A percentile compares a stretch with the other conserved stretches of the same genome.
phyloP scores from a whole-genome alignment of 1,284 basidiomycete genomes.

The Sanguinoderma infundibulare region DNA sequence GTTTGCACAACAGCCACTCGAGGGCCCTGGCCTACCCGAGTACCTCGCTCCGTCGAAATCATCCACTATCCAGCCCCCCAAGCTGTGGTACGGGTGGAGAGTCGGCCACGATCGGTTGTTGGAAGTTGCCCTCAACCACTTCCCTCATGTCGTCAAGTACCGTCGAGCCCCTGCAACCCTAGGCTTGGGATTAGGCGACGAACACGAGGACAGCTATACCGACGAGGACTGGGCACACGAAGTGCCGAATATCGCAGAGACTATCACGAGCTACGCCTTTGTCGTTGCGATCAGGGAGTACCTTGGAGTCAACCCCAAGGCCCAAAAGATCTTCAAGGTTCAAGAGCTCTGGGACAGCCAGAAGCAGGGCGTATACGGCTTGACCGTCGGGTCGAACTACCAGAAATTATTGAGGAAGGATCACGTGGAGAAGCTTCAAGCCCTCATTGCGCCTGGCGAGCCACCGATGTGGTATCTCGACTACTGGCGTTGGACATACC shows the following conservation, averaged over 20 bases:
- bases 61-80: not conserved
- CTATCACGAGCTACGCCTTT: not conserved
- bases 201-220: not conserved
- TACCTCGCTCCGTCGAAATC: not conserved
- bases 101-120: not conserved
- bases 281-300: not conserved
- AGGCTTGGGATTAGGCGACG: not conserved
- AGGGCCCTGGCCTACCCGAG: not conserved
- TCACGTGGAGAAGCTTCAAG: not conserved
- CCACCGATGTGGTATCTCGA: slow-evolving; percentile 1
- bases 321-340: not conserved
- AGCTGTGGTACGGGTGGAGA: not conserved
- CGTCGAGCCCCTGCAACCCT: not conserved
- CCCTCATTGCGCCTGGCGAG: not conserved
- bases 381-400: slow-evolving; percentile 1
- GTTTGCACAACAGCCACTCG: not conserved
- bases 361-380: not conserved
- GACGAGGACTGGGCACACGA: not conserved
- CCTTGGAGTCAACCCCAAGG: not conserved
- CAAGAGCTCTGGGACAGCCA: not conserved
- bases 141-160: not conserved
- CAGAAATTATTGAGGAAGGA: not conserved
- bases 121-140: not conserved
- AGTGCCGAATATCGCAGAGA: not conserved
- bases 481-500: not conserved